Base-by-base conservation (phyloP, 1,284 basidiomycete genomes). In the Rhodotorula sp. region DNA sequence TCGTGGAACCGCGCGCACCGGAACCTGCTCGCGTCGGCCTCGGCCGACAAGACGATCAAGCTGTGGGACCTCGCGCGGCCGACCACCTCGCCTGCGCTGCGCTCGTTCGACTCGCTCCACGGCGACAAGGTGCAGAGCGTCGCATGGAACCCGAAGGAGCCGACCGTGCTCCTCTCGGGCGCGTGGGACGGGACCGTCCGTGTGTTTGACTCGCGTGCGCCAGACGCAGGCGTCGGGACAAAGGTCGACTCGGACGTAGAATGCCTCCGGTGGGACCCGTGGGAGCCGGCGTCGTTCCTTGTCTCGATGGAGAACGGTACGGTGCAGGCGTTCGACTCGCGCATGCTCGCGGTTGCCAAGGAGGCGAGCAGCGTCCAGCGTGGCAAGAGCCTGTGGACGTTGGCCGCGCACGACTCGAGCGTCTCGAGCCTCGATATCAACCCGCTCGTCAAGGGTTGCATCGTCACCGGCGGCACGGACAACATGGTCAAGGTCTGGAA, bases 71-170 rank as follows among this genome's bases (percentile, higher is more conserved):
- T 99, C 67, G 90, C 87, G 55, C 86, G 91, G 8, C 77, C 79
- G 25, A 83, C 83, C 2, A 82, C 82, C 73, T 70, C 75, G 21
- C 77, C 80, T 13, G 86, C 94, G 17, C 87, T 97, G 79, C 85
- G 93, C 67, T 93, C 90, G 75, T 99, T 97, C 82, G 88, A 85
- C 55, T 53, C 67, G 25, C 84, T 94, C 48, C 97, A 99, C 83
- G 90, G 88, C 78, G 95, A 97, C 82, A 98, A 97, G 84, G 92
- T 99, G n/a, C 95, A 98, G 83, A 89, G 91, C 8, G 93, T 99
- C 6, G 91, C 96, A 80, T 99, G 97, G 97, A 97, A 97, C 81
- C 86, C 87, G 51, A 86, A 87, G 68, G 90, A 94, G 66, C 91
- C 95, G 39, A 91, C 90, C 21, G 91, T 96, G 50, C 84, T 99